Evolutionary conservation across 164 flowering plant genomes (phyloP).

Genomic region (Chimonanthus salicifolius): DNA sequence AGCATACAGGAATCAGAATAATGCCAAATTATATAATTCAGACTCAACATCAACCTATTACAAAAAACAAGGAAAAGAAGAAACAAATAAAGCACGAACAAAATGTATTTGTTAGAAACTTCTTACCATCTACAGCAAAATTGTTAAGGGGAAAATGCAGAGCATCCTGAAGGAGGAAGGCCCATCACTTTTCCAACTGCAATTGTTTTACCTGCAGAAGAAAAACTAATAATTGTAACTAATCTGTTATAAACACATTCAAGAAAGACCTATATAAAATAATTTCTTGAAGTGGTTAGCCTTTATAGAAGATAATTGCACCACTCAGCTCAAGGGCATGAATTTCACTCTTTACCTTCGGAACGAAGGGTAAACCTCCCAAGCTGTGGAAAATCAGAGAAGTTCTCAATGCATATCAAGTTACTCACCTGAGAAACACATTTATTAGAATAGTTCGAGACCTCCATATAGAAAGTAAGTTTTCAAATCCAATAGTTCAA

Average conservation of each 20-base stretch:
- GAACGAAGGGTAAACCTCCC: constrained; percentile 97
- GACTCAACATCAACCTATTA: too few species aligned
- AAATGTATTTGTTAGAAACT: neutral
- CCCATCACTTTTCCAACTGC: constrained; percentile 80
- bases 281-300: too few species aligned
- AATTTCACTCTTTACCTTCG: constrained; percentile 55
- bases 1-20: too few species aligned
- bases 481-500: neutral
- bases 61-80: neutral
- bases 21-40: too few species aligned
- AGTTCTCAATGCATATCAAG: constrained; percentile 79
- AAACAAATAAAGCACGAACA: neutral
- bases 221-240: neutral
- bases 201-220: constrained; percentile 67
- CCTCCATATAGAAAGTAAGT: neutral
- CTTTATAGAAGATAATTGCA: neutral
- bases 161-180: constrained; percentile 26
- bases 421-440: constrained; percentile 59
- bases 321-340: neutral
- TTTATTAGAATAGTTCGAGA: neutral
- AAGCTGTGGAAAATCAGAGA: constrained; percentile 84
- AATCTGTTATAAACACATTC: neutral
- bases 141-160: constrained; percentile 25
- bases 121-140: constrained; percentile 27
- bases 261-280: too few species aligned